Base-by-base conservation (phyloP, 371 early-diverging fungal species). In the Rhizopus stolonifer region DNA sequence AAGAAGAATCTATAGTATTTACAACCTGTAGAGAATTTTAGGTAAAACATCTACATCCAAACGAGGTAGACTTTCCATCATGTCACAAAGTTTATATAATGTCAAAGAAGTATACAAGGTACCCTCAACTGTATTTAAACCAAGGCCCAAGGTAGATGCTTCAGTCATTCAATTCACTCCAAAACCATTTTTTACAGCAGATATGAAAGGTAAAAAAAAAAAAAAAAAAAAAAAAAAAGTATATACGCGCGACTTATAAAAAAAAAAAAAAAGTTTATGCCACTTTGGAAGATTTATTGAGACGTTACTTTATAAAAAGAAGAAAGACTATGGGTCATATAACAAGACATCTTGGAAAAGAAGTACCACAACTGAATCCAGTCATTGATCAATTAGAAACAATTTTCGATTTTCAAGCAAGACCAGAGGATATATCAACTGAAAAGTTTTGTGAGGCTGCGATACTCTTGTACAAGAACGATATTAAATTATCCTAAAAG, bases 81-180 rank as follows among this genome's bases (percentile, higher is more conserved):
- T 91, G 74, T 72, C 89, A 2, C 91, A 91, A 63, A 77, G 83
- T 24, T 19, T 90, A 17, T 90, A 89, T 58, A 60, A 86, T 46
- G 84, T 82, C 9, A 79, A 78, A 46, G 69, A 75, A 48, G 79
- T 82, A 0, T 89, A 88, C 59, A 60, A 70, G 13, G 77, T 91
- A 9, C 83, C 88, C 2, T 62, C 83, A 0, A 65, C 79, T 2
- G 74, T 81, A 14, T 90, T 90, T 70, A 85, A 90, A 10, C 90
- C 89, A 2, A 81, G 72, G 40, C 90, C 92, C 5, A 86, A 86
- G 59, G 89, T 91, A 23, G 85, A 89, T 56, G 92, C 90, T 11
- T 68, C 75, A 7, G 87, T 91, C 2, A 82, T 91, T 23, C 86
- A 89, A 47, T 70, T 90, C 19, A 79, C 64, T 14, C 80, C 81